These are phyloP conservation scores for Euphorbia lathyris DNA, from an alignment of 345 rosid species.

Conservation along the genomic window DNA sequence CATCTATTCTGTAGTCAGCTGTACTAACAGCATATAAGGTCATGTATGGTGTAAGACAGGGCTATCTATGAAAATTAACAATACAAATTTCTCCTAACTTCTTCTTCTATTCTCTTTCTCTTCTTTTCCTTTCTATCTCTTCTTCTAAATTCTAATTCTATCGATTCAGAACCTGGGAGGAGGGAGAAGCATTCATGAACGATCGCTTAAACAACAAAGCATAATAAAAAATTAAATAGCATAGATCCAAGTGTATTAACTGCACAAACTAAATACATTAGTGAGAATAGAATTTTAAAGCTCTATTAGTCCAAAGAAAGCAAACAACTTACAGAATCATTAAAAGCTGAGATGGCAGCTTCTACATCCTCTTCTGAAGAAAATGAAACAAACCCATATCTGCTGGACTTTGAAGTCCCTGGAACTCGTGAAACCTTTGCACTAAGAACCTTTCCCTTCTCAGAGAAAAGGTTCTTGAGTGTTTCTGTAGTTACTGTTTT, in stretches of 20 bases:
- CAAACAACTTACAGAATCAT: constrained; percentile 62
- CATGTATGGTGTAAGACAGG: no score
- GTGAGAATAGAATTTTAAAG: not conserved
- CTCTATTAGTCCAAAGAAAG: constrained; percentile 1
- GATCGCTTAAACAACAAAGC: not conserved
- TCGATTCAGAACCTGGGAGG: no score
- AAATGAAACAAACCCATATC: constrained; percentile 82
- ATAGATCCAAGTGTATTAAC: not conserved
- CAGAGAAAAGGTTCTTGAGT: constrained; percentile 59
- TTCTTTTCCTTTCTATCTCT: no score
- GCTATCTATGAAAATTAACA: no score
- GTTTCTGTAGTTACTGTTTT: constrained; percentile 67
- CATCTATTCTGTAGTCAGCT: no score
- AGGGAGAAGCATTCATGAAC: no score
- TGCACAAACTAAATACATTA: not conserved
- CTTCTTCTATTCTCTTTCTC: no score
- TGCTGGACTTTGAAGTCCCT: constrained; percentile 79
- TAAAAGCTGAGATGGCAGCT: constrained; percentile 63
- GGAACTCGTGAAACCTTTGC: constrained; percentile 82
- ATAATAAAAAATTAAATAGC: not conserved
- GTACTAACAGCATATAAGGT: no score
- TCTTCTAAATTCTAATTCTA: no score
- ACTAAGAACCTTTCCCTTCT: constrained; percentile 71
- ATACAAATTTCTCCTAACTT: no score
- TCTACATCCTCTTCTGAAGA: constrained; percentile 78